Conservation (phyloP, 2,329 filamentous ascomycete species). For the Ascomycota sp. region DNA sequence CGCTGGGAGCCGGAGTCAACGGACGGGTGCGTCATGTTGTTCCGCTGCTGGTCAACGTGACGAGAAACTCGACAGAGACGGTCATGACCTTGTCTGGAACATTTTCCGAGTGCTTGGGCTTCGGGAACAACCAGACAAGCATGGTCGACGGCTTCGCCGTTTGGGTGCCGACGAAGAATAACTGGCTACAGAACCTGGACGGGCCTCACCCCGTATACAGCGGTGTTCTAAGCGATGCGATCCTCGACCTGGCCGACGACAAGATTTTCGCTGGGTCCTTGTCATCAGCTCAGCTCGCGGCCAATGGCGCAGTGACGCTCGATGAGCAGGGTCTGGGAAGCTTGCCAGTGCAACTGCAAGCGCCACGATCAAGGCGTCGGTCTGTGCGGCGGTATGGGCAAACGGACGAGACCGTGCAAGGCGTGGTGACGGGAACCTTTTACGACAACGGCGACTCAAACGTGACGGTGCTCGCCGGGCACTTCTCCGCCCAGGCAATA, state of each 20-base stretch:
- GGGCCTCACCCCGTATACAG: conserved; percentile 42
- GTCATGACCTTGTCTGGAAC: conserved; percentile 64
- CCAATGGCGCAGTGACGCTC: conserved; percentile 53
- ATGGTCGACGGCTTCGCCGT: conserved; percentile 60
- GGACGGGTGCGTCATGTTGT: conserved; percentile 59
- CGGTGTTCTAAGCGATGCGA: conserved; percentile 50
- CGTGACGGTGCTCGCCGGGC: conserved; percentile 71
- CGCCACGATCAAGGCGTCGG: conserved; percentile 10
- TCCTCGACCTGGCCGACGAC: conserved; percentile 42
- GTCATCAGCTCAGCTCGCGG: conserved; percentile 50
- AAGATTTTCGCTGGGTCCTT: conserved; percentile 72
- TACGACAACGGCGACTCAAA: conserved; percentile 52
- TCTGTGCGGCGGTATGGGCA: conserved; percentile 25
- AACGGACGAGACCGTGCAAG: conserved; percentile 26
- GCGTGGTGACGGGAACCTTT: conserved; percentile 62
- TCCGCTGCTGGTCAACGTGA: conserved; percentile 61
- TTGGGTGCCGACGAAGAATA: conserved; percentile 69
- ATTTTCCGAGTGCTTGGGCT: conserved; percentile 54
- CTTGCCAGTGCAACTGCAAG: conserved; percentile 35
- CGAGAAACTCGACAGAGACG: conserved; percentile 42
- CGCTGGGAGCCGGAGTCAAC: conserved; percentile 72
- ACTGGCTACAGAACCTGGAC: conserved; percentile 73
- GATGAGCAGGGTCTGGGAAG: conserved; percentile 28
- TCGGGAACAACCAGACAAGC: conserved; percentile 39
- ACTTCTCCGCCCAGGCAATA: conserved; percentile 52